Conservation (phyloP, 257 asterid species). For the Jacaranda copaia region DNA sequence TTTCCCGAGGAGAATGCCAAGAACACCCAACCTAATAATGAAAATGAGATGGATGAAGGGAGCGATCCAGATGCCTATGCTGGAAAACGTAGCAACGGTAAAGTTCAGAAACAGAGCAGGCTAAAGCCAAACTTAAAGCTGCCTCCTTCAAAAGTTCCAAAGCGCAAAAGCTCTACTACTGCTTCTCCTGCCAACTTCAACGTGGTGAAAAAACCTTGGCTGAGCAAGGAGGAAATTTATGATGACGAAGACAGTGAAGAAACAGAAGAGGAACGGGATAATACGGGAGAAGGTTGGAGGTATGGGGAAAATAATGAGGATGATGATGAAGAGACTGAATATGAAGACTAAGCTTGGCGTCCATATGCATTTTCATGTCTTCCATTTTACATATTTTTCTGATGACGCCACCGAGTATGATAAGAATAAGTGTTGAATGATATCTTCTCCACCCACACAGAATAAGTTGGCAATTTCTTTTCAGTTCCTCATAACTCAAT, state of each 20-base stretch:
- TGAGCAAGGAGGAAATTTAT: slow-evolving; percentile 59
- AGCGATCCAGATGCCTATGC: slow-evolving; percentile 79
- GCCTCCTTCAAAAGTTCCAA: slow-evolving; percentile 80
- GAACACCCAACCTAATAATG: slow-evolving; percentile 52
- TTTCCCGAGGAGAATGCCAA: slow-evolving; percentile 79
- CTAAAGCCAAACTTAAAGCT: slow-evolving; percentile 75
- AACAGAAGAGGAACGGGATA: slow-evolving; percentile 93
- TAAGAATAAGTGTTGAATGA: too few species aligned
- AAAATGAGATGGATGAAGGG: slow-evolving; percentile 76
- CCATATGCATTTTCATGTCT: neutral
- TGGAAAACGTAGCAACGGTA: slow-evolving; percentile 56
- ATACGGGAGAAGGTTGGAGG: slow-evolving; percentile 78
- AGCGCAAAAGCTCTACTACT: slow-evolving; percentile 47
- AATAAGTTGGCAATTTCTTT: too few species aligned
- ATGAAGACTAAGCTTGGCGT: slow-evolving; percentile 67
- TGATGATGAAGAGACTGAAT: slow-evolving; percentile 97
- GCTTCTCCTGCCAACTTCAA: slow-evolving; percentile 49
- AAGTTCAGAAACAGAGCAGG: slow-evolving; percentile 70
- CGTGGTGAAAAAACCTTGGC: slow-evolving; percentile 65
- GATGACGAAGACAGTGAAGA: slow-evolving; percentile 95
- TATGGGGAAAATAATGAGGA: slow-evolving; percentile 68
- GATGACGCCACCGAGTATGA: too few species aligned
- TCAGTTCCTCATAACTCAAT: too few species aligned
- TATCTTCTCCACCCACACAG: too few species aligned
- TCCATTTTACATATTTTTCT: neutral